Percentiles rank a stretch among this genome's conserved stretches.
These are phyloP conservation scores for Euphorbia tirucalli DNA, from an alignment of 345 rosid genomes.

Conservation along the genomic window DNA sequence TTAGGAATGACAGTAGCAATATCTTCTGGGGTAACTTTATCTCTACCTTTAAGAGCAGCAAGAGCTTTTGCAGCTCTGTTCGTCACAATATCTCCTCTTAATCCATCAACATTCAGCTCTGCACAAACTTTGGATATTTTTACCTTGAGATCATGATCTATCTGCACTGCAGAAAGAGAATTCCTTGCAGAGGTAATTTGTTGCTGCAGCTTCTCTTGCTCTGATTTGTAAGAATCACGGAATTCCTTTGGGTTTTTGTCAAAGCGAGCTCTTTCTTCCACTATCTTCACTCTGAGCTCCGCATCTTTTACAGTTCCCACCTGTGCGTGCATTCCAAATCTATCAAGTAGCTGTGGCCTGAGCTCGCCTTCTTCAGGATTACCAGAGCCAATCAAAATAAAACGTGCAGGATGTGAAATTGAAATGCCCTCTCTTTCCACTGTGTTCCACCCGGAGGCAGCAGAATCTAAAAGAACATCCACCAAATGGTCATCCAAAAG, in stretches of 20 bases:
- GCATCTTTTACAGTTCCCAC: conserved; percentile 91
- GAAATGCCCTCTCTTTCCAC: conserved; percentile 97
- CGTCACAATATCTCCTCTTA: conserved; percentile 94
- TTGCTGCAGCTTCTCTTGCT: conserved; percentile 88
- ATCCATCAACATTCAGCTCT: conserved; percentile 88
- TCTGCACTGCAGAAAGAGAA: conserved; percentile 68
- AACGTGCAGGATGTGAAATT: conserved; percentile 87
- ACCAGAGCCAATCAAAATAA: conserved; percentile 90
- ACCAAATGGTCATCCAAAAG: conserved; percentile 96
- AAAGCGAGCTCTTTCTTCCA: conserved; percentile 85
- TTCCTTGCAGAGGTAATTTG: conserved; percentile 72
- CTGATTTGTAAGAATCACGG: conserved; percentile 62
- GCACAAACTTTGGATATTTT: conserved; percentile 94
- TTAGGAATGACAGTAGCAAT: conserved; percentile 97
- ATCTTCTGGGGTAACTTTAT: conserved; percentile 74
- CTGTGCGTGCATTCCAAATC: conserved; percentile 96
- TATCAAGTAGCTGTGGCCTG: conserved; percentile 84
- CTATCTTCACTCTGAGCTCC: conserved; percentile 85
- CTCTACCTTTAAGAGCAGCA: conserved; percentile 84
- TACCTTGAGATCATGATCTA: conserved; percentile 77
- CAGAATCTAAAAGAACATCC: conserved; percentile 91
- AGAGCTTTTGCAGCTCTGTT: conserved; percentile 97
- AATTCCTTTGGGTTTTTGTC: conserved; percentile 85
- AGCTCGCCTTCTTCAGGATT: conserved; percentile 96
- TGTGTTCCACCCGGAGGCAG: conserved; percentile 96